Evolutionary conservation across 176 grass and related monocot genomes (phyloP).

Genomic region (Tillandsia leiboldiana): DNA sequence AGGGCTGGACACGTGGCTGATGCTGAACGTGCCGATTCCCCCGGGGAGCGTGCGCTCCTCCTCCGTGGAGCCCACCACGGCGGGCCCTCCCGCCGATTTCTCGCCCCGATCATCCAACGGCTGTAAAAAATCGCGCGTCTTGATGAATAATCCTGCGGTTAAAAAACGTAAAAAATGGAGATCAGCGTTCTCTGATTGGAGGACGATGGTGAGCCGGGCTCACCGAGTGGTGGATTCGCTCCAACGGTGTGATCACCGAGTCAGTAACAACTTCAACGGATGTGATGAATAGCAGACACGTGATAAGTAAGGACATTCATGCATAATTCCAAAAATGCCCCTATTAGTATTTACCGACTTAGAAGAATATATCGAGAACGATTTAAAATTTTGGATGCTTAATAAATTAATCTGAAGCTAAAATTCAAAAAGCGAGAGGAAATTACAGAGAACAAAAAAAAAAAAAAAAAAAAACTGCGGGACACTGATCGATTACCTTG

Average conservation of each 20-base stretch:
- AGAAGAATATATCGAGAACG: too few species aligned
- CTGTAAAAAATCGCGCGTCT: too few species aligned
- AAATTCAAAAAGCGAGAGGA: not conserved
- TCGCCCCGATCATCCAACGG: too few species aligned
- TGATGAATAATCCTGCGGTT: too few species aligned
- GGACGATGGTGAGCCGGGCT: not conserved
- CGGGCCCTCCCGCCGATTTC: too few species aligned
- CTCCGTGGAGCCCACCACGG: not conserved
- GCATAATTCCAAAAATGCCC: not conserved
- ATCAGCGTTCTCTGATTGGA: too few species aligned
- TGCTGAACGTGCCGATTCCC: constrained; percentile 8
- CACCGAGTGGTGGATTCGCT: not conserved
- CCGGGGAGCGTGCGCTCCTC: constrained; percentile 1
- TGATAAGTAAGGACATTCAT: too few species aligned
- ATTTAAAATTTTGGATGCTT: not conserved
- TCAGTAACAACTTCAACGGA: too few species aligned
- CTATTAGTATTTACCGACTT: too few species aligned
- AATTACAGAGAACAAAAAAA: not conserved
- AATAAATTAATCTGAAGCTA: not conserved
- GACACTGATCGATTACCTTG: too few species aligned
- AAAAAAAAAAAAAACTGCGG: not conserved
- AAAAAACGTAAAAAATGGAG: too few species aligned
- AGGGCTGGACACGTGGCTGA: constrained; percentile 7
- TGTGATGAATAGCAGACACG: too few species aligned
- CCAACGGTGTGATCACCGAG: not conserved